Conservation (phyloP, 129 eudicot species). For the sunflower (Helianthus annuus) region HanXRQr2.0-SUNRISE NC_035433.2:7886661-7887160, state of each 20-base stretch:
- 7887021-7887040: slow-evolving; percentile 11
- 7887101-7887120: background rate
- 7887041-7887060: too few species aligned
- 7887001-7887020: slow-evolving; percentile 36
- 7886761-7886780: slow-evolving; percentile 56
- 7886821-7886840: slow-evolving; percentile 69
- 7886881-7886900: slow-evolving; percentile 63
- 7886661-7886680: background rate
- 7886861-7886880: slow-evolving; percentile 84
- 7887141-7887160: slow-evolving; percentile 36
- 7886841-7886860: slow-evolving; percentile 57
- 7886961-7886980: slow-evolving; percentile 40
- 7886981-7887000: slow-evolving; percentile 40
- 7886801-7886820: slow-evolving; percentile 49
- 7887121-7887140: slow-evolving; percentile 14
- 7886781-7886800: slow-evolving; percentile 52
- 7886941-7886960: slow-evolving; percentile 69
- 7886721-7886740: slow-evolving; percentile 79
- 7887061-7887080: too few species aligned
- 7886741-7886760: slow-evolving; percentile 54
- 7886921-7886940: slow-evolving; percentile 64
- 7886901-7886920: slow-evolving; percentile 68
- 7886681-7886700: slow-evolving; percentile 5
- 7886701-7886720: slow-evolving; percentile 59
- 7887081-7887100: background rate